Percentiles rank a stretch among this genome's conserved stretches.
phyloP scores from a whole-genome alignment of 2,329 filamentous ascomycete genomes.

The Diaporthe citrichinensis region DNA sequence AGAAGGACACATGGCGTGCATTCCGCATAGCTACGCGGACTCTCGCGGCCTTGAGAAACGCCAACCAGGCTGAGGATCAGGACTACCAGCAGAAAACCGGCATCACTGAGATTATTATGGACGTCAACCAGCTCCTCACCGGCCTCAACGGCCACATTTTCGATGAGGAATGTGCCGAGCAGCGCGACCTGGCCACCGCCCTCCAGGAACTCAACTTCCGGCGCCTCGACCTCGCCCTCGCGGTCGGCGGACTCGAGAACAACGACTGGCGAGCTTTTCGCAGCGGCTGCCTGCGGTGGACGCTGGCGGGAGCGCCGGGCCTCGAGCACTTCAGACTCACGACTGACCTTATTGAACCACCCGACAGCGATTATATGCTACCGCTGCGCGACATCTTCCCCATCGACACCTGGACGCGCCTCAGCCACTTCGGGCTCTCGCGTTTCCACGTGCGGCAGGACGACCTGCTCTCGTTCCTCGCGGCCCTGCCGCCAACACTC shows the following conservation, averaged over 20 bases:
- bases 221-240: conserved; percentile 47
- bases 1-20: conserved; percentile 48
- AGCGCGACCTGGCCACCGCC: conserved; percentile 46
- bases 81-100: conserved; percentile 41
- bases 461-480: conserved; percentile 47
- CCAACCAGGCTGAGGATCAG: not conserved
- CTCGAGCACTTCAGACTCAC: conserved; percentile 47
- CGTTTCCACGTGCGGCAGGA: conserved; percentile 45
- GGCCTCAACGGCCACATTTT: conserved; percentile 53
- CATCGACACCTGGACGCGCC: conserved; percentile 44
- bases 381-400: conserved; percentile 49
- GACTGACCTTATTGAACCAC: conserved; percentile 31
- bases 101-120: conserved; percentile 54
- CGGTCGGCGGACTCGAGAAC: conserved; percentile 36
- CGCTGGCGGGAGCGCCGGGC: conserved; percentile 41
- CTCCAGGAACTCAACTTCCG: conserved; percentile 47
- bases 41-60: conserved; percentile 41
- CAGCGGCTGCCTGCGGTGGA: conserved; percentile 42
- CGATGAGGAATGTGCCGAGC: conserved; percentile 46
- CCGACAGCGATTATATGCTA: not conserved
- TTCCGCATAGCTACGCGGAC: conserved; percentile 49
- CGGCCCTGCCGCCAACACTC: conserved; percentile 44
- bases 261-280: conserved; percentile 39
- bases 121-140: conserved; percentile 44
- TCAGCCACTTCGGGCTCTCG: conserved; percentile 49